These are phyloP conservation scores for Capsicum rhomboideum DNA, from an alignment of 257 asterid genomes.

Conservation along the genomic window DNA sequence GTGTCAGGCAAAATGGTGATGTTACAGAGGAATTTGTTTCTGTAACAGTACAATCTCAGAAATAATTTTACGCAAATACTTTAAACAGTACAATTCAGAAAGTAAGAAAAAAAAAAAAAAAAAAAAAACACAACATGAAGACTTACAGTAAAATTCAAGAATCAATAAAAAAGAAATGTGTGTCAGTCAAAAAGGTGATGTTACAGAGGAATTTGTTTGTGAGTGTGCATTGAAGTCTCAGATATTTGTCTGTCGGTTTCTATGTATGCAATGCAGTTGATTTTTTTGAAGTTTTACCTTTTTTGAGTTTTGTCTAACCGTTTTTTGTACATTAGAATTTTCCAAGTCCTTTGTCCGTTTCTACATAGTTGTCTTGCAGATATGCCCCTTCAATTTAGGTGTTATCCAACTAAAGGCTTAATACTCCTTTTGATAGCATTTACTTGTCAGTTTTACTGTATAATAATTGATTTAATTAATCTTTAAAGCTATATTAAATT, in stretches of 20 bases:
- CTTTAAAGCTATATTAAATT: too few relatives aligned
- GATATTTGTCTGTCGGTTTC: background rate
- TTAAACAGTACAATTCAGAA: background rate
- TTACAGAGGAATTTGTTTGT: background rate
- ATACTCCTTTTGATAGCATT: too few relatives aligned
- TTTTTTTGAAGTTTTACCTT: background rate
- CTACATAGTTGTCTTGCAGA: background rate
- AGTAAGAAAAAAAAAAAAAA: background rate
- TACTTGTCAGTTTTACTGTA: too few relatives aligned
- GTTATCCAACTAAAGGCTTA: background rate
- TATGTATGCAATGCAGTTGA: background rate
- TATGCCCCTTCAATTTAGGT: background rate
- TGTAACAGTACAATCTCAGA: too few relatives aligned
- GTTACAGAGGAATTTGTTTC: too few relatives aligned
- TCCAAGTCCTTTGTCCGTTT: too few relatives aligned
- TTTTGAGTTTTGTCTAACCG: background rate
- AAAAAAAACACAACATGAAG: background rate
- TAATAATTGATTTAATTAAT: too few relatives aligned
- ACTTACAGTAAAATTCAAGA: background rate
- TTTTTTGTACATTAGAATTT: background rate
- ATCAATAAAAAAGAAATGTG: background rate
- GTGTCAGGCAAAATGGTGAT: too few relatives aligned
- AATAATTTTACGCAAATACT: background rate
- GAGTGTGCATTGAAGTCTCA: slow-evolving; percentile 8
- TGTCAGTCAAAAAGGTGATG: background rate